These are phyloP conservation scores for Heterobasidion annosum DNA, from an alignment of 1,284 basidiomycete genomes.

Conservation along the genomic window DNA sequence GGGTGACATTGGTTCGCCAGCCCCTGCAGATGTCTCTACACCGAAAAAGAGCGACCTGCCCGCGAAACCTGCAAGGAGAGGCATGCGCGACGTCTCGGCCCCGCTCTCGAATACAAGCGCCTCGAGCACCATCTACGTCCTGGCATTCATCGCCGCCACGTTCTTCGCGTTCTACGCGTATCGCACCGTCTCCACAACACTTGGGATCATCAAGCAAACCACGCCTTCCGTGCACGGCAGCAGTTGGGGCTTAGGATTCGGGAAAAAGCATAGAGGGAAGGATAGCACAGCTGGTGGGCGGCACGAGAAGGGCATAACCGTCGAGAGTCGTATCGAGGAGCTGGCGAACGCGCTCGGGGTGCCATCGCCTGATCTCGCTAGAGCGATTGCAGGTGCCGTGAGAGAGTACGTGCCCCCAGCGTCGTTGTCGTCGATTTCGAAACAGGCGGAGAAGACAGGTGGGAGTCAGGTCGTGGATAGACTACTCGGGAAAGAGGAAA, in stretches of 20 bases:
- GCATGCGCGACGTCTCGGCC: slow-evolving; percentile 20
- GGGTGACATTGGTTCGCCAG: not conserved
- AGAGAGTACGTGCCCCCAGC: slow-evolving; percentile 48
- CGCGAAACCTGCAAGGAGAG: slow-evolving; percentile 5
- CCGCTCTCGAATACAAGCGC: slow-evolving; percentile 25
- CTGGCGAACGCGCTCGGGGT: slow-evolving; percentile 55
- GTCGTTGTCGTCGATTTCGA: slow-evolving; percentile 41
- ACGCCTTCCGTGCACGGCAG: not conserved
- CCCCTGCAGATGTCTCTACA: not conserved
- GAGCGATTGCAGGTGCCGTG: slow-evolving; percentile 50
- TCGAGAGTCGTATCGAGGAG: slow-evolving; percentile 48
- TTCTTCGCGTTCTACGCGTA: slow-evolving; percentile 38
- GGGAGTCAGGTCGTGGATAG: slow-evolving; percentile 26
- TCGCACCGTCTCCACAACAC: slow-evolving; percentile 24
- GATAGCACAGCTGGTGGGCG: not conserved
- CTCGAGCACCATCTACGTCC: slow-evolving; percentile 38
- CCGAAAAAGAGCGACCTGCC: slow-evolving; percentile 6
- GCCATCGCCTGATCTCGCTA: slow-evolving; percentile 47
- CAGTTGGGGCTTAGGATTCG: not conserved
- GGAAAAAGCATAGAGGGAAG: slow-evolving; percentile 4
- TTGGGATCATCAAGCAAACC: not conserved
- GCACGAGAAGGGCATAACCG: slow-evolving; percentile 10
- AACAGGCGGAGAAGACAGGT: slow-evolving; percentile 27
- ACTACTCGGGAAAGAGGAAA: slow-evolving; percentile 21
- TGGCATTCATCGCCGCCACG: slow-evolving; percentile 32